phyloP scores from a whole-genome alignment of 164 flowering plant species.

The Euptelea pleiosperma region DNA sequence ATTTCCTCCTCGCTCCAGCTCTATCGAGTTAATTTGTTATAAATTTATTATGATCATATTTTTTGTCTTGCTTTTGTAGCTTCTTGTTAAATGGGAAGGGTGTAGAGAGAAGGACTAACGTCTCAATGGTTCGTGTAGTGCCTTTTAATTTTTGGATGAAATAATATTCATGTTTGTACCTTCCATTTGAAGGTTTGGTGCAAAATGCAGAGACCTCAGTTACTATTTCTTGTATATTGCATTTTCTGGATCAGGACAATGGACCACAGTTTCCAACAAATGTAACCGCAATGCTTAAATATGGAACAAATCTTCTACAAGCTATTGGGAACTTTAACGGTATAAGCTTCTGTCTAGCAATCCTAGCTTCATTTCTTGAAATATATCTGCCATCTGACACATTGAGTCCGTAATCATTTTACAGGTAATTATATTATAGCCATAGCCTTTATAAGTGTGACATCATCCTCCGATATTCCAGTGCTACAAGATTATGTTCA shows the following conservation, averaged over 20 bases:
- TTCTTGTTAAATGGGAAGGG: slow-evolving; percentile 79
- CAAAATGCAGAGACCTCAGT: not conserved
- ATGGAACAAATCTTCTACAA: slow-evolving; percentile 87
- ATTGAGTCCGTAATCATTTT: slow-evolving; percentile 16
- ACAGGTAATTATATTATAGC: slow-evolving; percentile 59
- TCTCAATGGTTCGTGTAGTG: slow-evolving; percentile 49
- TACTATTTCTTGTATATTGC: not conserved
- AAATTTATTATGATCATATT: slow-evolving; percentile 3
- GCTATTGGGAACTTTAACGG: slow-evolving; percentile 79
- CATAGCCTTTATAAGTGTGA: slow-evolving; percentile 53
- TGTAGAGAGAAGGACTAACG: slow-evolving; percentile 55
- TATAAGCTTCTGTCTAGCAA: slow-evolving; percentile 20
- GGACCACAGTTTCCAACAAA: slow-evolving; percentile 84
- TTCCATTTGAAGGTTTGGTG: not conserved
- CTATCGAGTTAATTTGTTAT: not conserved
- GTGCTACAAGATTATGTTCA: slow-evolving; percentile 57
- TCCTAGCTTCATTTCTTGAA: not conserved
- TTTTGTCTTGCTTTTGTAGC: slow-evolving; percentile 39
- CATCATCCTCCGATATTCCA: slow-evolving; percentile 30
- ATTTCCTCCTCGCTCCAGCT: slow-evolving; percentile 4
- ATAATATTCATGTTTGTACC: not conserved
- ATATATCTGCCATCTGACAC: slow-evolving; percentile 4
- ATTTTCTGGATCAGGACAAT: slow-evolving; percentile 44
- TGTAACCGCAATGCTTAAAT: slow-evolving; percentile 57
- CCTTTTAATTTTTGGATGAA: slow-evolving; percentile 1